Conservation (phyloP, 106 monocot genomes). For the Ottelia alismoides region DNA sequence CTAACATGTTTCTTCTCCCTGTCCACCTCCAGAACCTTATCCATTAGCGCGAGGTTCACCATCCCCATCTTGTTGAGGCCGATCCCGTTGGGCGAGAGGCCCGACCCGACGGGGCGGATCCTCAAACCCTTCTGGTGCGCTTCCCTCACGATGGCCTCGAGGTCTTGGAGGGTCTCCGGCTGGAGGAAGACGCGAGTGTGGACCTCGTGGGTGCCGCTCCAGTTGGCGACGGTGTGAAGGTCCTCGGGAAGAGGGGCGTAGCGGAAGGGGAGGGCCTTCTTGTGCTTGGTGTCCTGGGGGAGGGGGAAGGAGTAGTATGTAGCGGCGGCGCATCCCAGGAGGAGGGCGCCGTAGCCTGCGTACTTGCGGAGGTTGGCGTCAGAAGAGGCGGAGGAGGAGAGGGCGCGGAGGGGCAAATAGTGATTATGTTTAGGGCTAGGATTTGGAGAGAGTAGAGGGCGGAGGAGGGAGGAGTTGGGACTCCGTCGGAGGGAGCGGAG, state of each 20-base stretch:
- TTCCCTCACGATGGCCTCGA: constrained; percentile 36
- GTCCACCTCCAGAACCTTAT: constrained; percentile 58
- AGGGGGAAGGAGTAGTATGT: constrained; percentile 78
- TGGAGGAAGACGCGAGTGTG: constrained; percentile 59
- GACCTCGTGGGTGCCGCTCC: constrained; percentile 90
- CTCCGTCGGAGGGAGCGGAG: not conserved
- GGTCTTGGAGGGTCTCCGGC: constrained; percentile 52
- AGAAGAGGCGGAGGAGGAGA: constrained; percentile 26
- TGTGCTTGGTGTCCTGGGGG: constrained; percentile 50
- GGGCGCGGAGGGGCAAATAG: too few species aligned
- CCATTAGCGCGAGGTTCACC: constrained; percentile 84
- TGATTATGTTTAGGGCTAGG: too few species aligned
- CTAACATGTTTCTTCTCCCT: constrained; percentile 35
- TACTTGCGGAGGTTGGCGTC: constrained; percentile 56
- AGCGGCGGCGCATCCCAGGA: constrained; percentile 58
- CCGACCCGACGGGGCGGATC: constrained; percentile 77
- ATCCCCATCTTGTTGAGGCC: constrained; percentile 57
- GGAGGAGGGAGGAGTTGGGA: constrained; percentile 10
- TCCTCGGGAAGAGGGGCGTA: constrained; percentile 86
- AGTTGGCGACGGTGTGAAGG: constrained; percentile 78
- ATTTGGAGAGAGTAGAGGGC: too few species aligned
- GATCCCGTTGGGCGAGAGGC: constrained; percentile 75
- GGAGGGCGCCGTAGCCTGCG: constrained; percentile 55
- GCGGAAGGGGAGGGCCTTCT: constrained; percentile 63
- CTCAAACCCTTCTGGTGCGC: constrained; percentile 24